Conservation (phyloP, 2,329 filamentous ascomycete species). For the Alternaria tenuissima region DNA sequence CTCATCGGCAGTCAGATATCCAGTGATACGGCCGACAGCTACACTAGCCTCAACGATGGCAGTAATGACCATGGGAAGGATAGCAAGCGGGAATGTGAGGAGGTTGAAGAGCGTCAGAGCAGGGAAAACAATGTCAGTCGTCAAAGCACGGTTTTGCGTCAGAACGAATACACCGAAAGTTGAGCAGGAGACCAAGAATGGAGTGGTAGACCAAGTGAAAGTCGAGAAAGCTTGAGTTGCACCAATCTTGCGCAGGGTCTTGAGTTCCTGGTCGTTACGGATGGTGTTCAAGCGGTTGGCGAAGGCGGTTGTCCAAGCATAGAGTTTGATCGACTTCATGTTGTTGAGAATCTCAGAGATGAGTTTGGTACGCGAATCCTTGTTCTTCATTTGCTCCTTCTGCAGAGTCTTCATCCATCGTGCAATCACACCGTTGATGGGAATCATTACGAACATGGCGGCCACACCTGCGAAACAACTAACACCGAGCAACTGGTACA, state of each 20-base stretch:
- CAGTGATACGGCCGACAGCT: slow-evolving; percentile 83
- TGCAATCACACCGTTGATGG: slow-evolving; percentile 90
- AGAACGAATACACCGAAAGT: slow-evolving; percentile 96
- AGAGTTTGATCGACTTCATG: slow-evolving; percentile 99
- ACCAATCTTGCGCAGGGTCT: slow-evolving; percentile 94
- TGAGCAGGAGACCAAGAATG: slow-evolving; percentile 95
- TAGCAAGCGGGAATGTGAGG: slow-evolving; percentile 90
- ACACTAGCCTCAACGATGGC: slow-evolving; percentile 96
- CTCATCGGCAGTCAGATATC: slow-evolving; percentile 87
- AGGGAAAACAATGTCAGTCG: slow-evolving; percentile 95
- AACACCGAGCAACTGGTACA: slow-evolving; percentile 92
- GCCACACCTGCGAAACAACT: slow-evolving; percentile 96
- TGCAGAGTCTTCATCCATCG: slow-evolving; percentile 93
- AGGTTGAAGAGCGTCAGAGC: slow-evolving; percentile 94
- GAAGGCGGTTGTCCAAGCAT: slow-evolving; percentile 96
- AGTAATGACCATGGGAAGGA: slow-evolving; percentile 97
- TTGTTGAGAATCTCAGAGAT: slow-evolving; percentile 99
- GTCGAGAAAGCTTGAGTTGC: slow-evolving; percentile 93
- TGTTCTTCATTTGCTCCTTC: slow-evolving; percentile 98
- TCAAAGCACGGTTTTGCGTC: slow-evolving; percentile 80
- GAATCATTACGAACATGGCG: slow-evolving; percentile 97
- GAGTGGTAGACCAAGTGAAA: slow-evolving; percentile 97
- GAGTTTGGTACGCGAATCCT: slow-evolving; percentile 88
- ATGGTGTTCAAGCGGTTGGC: slow-evolving; percentile 98
- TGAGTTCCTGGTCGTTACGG: slow-evolving; percentile 92